Conservation (phyloP, 768 basidiomycete genomes). For the Gymnopilus dilepis region DNA sequence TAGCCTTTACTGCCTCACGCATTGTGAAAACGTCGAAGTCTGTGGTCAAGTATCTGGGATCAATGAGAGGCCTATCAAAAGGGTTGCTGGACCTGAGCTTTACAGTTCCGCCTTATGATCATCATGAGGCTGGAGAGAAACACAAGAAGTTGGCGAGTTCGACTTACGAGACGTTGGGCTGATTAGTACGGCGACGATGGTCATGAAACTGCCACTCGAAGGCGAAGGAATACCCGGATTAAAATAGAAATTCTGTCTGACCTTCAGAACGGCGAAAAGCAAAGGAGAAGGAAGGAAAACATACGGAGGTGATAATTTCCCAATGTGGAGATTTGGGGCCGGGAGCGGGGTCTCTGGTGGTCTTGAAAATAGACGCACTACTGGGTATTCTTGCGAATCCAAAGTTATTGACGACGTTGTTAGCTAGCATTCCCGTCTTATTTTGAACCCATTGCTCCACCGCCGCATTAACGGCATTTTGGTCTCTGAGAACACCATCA, state of each 20-base stretch:
- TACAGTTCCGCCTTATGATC: slow-evolving; percentile 37
- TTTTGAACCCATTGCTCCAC: slow-evolving; percentile 33
- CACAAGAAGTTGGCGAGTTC: neutral
- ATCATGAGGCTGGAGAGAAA: no score
- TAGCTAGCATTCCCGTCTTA: slow-evolving; percentile 34
- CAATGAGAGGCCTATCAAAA: slow-evolving; percentile 51
- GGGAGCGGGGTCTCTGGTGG: slow-evolving; percentile 33
- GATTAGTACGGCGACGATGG: slow-evolving; percentile 32
- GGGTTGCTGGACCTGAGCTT: slow-evolving; percentile 46
- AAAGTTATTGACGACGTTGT: slow-evolving; percentile 34
- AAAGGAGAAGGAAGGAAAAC: neutral
- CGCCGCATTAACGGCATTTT: slow-evolving; percentile 16
- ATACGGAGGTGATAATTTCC: slow-evolving; percentile 25
- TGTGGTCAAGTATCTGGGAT: slow-evolving; percentile 48
- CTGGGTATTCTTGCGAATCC: slow-evolving; percentile 36
- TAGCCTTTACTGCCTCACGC: slow-evolving; percentile 29
- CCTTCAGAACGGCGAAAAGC: neutral
- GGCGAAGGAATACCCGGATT: slow-evolving; percentile 22
- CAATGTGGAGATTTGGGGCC: slow-evolving; percentile 37
- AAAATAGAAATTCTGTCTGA: slow-evolving; percentile 23
- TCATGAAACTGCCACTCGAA: slow-evolving; percentile 36
- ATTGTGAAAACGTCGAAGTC: slow-evolving; percentile 34
- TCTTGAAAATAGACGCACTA: slow-evolving; percentile 31
- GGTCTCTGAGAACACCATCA: slow-evolving; percentile 30
- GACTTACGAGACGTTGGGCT: slow-evolving; percentile 41